Conservation (phyloP, 805 yeast genomes). For the Saitoella complicata region DNA sequence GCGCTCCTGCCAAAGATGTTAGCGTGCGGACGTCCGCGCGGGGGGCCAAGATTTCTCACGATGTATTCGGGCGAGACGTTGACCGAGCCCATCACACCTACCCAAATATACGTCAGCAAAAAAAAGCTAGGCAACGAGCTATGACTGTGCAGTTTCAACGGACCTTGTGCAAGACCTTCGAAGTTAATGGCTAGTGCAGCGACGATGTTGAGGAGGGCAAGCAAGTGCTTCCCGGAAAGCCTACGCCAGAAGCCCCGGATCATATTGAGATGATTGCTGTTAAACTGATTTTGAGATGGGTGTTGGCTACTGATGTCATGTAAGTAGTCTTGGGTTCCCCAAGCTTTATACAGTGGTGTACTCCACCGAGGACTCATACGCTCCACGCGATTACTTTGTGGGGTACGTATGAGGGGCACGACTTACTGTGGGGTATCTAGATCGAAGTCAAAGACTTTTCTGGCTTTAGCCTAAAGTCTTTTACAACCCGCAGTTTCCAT, state of each 20-base stretch:
- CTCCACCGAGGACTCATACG: too few species aligned
- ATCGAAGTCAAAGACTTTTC: too few species aligned
- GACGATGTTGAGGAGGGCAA: conserved; percentile 9
- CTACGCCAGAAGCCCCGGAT: not conserved
- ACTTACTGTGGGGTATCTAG: too few species aligned
- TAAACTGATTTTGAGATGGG: not conserved
- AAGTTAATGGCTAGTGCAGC: conserved; percentile 21
- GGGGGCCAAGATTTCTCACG: conserved; percentile 16
- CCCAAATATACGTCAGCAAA: too few species aligned
- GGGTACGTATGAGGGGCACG: too few species aligned
- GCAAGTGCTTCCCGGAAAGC: not conserved
- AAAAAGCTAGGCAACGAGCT: too few species aligned
- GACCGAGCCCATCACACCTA: conserved; percentile 27
- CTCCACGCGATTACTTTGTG: too few species aligned
- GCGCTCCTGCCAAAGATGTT: conserved; percentile 4
- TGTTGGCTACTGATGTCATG: not conserved
- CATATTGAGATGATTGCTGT: not conserved
- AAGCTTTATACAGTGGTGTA: too few species aligned
- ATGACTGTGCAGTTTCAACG: too few species aligned
- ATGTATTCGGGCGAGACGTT: conserved; percentile 18
- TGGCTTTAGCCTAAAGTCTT: too few species aligned
- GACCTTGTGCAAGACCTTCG: conserved; percentile 27
- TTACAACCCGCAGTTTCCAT: too few species aligned
- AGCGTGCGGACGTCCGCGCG: conserved; percentile 11
- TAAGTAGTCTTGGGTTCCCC: too few species aligned